phyloP scores from a whole-genome alignment of 2,329 filamentous ascomycete species.

The Grosmannia clavigera region DNA sequence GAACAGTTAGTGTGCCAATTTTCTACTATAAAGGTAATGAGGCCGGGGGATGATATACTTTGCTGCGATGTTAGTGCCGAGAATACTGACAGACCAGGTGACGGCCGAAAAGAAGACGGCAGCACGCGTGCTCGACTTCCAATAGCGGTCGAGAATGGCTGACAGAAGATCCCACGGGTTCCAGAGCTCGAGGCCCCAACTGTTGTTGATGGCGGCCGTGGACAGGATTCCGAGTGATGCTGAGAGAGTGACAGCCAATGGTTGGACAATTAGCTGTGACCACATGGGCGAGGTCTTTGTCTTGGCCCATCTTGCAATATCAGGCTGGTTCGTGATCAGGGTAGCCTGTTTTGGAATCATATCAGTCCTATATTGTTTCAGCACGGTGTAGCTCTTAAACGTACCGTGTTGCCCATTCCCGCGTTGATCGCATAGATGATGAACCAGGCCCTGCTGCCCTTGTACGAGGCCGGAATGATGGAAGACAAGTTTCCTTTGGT shows the following conservation, averaged over 20 bases:
- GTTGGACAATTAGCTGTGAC: slow-evolving; percentile 28
- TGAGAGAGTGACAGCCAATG: slow-evolving; percentile 27
- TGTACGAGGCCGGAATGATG: slow-evolving; percentile 14
- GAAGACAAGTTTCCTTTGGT: slow-evolving; percentile 21
- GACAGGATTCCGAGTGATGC: slow-evolving; percentile 30
- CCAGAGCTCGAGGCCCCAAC: slow-evolving; percentile 21
- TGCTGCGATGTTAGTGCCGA: slow-evolving; percentile 16
- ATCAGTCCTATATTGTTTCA: neutral
- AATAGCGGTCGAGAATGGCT: slow-evolving; percentile 14
- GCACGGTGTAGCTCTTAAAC: neutral
- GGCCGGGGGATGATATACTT: slow-evolving; percentile 10
- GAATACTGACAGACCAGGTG: slow-evolving; percentile 12
- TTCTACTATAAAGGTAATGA: neutral
- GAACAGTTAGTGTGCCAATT: neutral
- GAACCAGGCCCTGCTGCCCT: slow-evolving; percentile 20
- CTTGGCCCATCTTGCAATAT: slow-evolving; percentile 29
- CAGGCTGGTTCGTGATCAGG: slow-evolving; percentile 29
- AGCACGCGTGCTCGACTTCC: slow-evolving; percentile 7
- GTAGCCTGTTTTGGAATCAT: neutral
- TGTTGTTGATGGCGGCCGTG: slow-evolving; percentile 29
- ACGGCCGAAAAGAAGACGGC: slow-evolving; percentile 13
- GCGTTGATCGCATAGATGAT: slow-evolving; percentile 25
- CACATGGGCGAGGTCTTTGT: slow-evolving; percentile 26
- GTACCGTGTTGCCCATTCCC: slow-evolving; percentile 21
- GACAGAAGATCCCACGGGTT: slow-evolving; percentile 15